phyloP scores from a whole-genome alignment of 176 grass and related monocot species.

The Bromus sterilis region DNA sequence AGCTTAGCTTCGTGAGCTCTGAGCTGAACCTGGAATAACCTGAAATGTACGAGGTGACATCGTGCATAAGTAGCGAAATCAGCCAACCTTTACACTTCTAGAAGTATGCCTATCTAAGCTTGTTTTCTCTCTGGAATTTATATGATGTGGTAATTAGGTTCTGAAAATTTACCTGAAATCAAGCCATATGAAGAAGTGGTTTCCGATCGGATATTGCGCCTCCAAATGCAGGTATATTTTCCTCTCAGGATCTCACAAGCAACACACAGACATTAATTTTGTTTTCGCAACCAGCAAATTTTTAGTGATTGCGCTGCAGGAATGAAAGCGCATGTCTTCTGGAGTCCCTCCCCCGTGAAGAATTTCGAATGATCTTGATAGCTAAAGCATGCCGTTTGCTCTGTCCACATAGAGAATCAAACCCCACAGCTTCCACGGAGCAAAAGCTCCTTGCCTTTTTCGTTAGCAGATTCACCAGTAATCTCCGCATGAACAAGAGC shows the following conservation, averaged over 20 bases:
- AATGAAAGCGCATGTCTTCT: background rate
- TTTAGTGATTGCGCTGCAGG: conserved; percentile 28
- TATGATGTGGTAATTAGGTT: background rate
- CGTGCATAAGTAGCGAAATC: background rate
- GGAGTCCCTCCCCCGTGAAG: background rate
- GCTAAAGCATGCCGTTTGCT: background rate
- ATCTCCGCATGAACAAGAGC: conserved; percentile 69
- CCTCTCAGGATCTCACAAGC: conserved; percentile 21
- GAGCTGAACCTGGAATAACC: background rate
- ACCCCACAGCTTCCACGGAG: too few species aligned
- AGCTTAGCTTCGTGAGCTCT: background rate
- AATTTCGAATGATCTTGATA: background rate
- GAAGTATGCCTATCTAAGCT: background rate
- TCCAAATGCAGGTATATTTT: conserved; percentile 40
- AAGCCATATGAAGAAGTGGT: conserved; percentile 14
- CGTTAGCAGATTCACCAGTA: conserved; percentile 57
- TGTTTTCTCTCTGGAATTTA: background rate
- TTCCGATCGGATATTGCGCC: conserved; percentile 21
- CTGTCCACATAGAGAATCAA: background rate
- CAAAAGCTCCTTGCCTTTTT: too few species aligned
- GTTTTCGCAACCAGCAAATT: conserved; percentile 13
- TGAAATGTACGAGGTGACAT: background rate
- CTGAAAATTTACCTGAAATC: conserved; percentile 37
- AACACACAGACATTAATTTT: conserved; percentile 15
- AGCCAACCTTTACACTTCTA: background rate